phyloP scores from a whole-genome alignment of 331 rosid genomes.

The Rhamnella rubrinervis region DNA sequence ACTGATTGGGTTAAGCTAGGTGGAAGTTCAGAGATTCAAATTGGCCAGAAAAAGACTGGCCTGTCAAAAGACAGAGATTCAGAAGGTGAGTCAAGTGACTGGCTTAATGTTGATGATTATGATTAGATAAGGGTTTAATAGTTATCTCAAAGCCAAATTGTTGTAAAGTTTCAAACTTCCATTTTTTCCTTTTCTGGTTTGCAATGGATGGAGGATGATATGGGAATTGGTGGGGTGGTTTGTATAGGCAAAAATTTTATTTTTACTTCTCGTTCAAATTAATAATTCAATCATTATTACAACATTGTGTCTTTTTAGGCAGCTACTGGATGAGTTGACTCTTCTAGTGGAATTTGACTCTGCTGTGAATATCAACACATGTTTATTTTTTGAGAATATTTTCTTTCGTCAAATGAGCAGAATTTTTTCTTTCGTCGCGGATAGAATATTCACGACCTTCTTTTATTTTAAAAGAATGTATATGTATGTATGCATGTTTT shows the following conservation, averaged over 20 bases:
- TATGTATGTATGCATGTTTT: too few species aligned
- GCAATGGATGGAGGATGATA: background rate
- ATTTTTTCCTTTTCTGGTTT: slow-evolving; percentile 5
- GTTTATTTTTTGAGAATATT: too few species aligned
- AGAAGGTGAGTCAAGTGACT: slow-evolving; percentile 81
- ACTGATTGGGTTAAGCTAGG: slow-evolving; percentile 79
- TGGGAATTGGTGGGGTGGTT: background rate
- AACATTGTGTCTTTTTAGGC: too few species aligned
- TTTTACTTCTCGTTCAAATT: slow-evolving; percentile 23
- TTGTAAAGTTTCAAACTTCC: slow-evolving; percentile 40
- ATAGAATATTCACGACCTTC: too few species aligned
- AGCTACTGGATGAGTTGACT: too few species aligned
- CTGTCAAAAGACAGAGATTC: slow-evolving; percentile 58
- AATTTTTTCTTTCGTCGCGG: too few species aligned
- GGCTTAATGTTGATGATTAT: slow-evolving; percentile 73
- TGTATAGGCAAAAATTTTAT: slow-evolving; percentile 5
- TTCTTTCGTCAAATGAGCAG: too few species aligned
- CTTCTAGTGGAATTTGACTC: too few species aligned
- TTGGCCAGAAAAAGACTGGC: slow-evolving; percentile 29
- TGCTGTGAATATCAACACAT: too few species aligned
- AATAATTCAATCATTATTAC: slow-evolving; percentile 4
- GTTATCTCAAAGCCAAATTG: slow-evolving; percentile 25
- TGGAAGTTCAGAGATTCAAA: slow-evolving; percentile 32
- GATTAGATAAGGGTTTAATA: slow-evolving; percentile 32
- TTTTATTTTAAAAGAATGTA: too few species aligned